Evolutionary conservation across 2,329 filamentous ascomycete species (phyloP).

Genomic region (Aspergillus fructus): DNA sequence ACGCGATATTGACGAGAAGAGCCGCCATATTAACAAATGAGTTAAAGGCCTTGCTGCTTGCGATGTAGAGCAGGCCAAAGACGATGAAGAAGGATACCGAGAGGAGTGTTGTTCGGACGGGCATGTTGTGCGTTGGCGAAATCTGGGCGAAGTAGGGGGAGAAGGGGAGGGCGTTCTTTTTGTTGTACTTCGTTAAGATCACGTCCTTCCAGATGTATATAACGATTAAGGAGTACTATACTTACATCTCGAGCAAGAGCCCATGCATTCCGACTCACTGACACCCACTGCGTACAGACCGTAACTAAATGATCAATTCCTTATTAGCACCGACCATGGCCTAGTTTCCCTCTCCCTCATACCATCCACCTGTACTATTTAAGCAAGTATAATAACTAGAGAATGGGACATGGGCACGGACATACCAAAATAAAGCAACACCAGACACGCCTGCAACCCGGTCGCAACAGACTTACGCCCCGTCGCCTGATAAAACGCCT

Average conservation of each 20-base stretch:
- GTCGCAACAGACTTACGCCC: conserved; percentile 22
- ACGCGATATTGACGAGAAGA: conserved; percentile 37
- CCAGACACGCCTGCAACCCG: conserved; percentile 15
- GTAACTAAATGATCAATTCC: neutral
- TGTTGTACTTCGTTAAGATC: neutral
- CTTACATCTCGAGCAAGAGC: conserved; percentile 15
- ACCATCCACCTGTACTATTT: neutral
- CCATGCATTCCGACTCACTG: conserved; percentile 16
- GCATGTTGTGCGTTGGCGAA: conserved; percentile 12
- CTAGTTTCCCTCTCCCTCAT: too few relatives aligned
- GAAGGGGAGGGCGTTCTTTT: conserved; percentile 14
- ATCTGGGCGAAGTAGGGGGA: conserved; percentile 16
- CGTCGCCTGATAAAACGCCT: conserved; percentile 24
- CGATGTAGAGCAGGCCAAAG: conserved; percentile 36
- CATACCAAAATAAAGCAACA: conserved; percentile 16
- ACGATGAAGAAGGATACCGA: conserved; percentile 25
- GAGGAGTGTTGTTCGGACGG: conserved; percentile 28
- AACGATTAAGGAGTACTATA: neutral
- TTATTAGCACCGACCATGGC: too few relatives aligned
- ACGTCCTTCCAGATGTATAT: neutral
- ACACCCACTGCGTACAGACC: conserved; percentile 18
- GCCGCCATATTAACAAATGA: conserved; percentile 37
- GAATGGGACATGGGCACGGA: conserved; percentile 2
- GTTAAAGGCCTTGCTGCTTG: conserved; percentile 32
- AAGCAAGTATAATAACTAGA: neutral